These are phyloP conservation scores for Cucumis melo DNA, from an alignment of 306 rosid species.

Conservation along the genomic window DNA sequence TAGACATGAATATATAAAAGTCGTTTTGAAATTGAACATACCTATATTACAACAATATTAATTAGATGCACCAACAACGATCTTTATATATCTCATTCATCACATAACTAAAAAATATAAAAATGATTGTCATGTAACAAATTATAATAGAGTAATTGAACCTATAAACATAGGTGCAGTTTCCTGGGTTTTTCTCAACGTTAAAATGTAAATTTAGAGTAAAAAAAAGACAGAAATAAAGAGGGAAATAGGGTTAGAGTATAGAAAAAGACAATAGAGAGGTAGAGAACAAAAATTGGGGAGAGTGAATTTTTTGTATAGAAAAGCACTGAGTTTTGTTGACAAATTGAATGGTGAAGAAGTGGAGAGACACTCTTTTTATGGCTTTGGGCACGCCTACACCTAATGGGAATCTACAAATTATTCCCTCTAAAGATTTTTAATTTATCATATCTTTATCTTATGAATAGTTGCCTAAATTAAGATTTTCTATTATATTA, in stretches of 20 bases:
- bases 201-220: not conserved
- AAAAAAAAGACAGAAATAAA: not conserved
- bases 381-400: not conserved
- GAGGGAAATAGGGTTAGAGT: not conserved
- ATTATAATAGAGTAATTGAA: too few species aligned
- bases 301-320: not conserved
- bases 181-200: too few species aligned
- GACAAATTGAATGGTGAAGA: not conserved
- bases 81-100: too few species aligned
- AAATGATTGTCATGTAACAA: too few species aligned
- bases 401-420: not conserved
- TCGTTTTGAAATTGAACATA: too few species aligned
- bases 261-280: not conserved
- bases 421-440: not conserved
- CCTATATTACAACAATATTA: too few species aligned
- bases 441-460: not conserved
- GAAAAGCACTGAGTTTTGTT: not conserved
- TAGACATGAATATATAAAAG: too few species aligned
- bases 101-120: too few species aligned
- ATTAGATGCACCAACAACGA: too few species aligned
- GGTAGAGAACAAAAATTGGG: not conserved
- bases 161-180: too few species aligned
- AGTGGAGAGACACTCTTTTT: not conserved
- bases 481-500: too few species aligned
- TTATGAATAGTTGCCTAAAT: not conserved